Evolutionary conservation across 2,329 filamentous ascomycete genomes (phyloP), one percentile per base, ranked within the genome.

Genomic region (Fusarium musae): DNA sequence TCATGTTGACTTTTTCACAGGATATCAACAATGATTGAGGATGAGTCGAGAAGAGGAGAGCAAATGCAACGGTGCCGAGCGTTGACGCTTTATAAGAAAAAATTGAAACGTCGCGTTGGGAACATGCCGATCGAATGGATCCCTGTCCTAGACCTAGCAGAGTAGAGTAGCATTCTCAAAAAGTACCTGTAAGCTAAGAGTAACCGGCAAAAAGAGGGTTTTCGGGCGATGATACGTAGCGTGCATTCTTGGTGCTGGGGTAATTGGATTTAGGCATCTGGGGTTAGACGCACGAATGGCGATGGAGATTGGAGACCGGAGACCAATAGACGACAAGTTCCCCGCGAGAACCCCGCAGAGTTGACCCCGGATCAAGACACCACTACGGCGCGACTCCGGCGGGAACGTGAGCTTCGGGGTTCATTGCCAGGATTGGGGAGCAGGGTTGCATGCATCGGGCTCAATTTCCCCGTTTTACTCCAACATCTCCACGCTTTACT

Each of bases 201-300:
- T 15, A 16, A 21, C 37, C 47, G 37, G 37, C 37, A 66, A 56
- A n/a, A 37, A 43, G 23, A 40, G 28, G 32, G 30, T 32, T 32
- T 32, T 32, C 30, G 3, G 30, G 11, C 21, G 39, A 63, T 75
- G 54, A 59, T 60, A 61, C 58, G 52, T 73, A 58, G 59, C 52
- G 42, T 37, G 47, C 42, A 17, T 69, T 34, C 32, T 6, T 34
- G 12, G 32, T 50, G 23, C 36, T 46, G 44, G 26, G 46, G 58
- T 59, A 34, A 34, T 34, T 58, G 28, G 26, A 19, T 75, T 72
- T 76, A 74, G 73, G 59, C 73, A 67, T 70, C 73, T 75, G 73
- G 73, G 73, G 73, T 71, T 72, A 73, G 47, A 64, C 74, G 74
- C 74, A 63, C 74, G 71, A 75, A 75, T 76, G 28, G 52, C 56